Percentiles rank a stretch among this genome's conserved stretches.
Evolutionary conservation across 2,329 filamentous ascomycete species (phyloP).

Genomic region (Exophiala sp.): DNA sequence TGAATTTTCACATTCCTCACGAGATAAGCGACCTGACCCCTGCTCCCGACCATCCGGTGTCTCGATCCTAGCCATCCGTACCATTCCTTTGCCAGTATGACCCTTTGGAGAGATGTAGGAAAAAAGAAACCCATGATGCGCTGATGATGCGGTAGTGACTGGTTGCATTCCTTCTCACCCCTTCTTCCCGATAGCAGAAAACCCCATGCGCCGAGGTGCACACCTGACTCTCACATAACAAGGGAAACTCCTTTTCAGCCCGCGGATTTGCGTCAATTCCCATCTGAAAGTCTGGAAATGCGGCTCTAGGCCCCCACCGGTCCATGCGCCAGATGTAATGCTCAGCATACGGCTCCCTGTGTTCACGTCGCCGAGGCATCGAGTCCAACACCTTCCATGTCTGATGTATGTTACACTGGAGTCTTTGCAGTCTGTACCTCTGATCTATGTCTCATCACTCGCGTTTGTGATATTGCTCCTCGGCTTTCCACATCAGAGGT

Average conservation of each 20-base stretch:
- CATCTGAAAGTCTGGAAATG: not conserved
- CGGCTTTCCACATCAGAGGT: constrained; percentile 42
- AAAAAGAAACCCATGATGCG: not conserved
- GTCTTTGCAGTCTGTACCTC: not conserved
- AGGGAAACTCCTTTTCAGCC: not conserved
- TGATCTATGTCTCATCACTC: constrained; percentile 8
- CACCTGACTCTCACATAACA: not conserved
- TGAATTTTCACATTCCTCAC: too few species aligned
- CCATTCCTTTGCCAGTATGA: not conserved
- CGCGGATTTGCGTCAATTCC: not conserved
- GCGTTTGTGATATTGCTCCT: constrained; percentile 29
- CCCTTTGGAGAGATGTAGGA: not conserved
- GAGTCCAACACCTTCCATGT: not conserved
- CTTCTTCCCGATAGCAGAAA: not conserved
- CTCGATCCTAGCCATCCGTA: not conserved
- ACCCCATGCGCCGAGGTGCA: not conserved
- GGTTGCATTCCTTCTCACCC: not conserved
- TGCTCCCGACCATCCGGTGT: not conserved
- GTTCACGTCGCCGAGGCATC: not conserved
- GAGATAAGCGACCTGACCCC: too few species aligned
- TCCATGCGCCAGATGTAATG: not conserved
- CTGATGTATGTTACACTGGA: too few species aligned
- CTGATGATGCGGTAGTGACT: constrained; percentile 2
- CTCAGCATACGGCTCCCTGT: not conserved
- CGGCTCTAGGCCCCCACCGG: not conserved